phyloP scores from a whole-genome alignment of 495 filamentous ascomycete species.

The Lophiostoma macrostomum region DNA sequence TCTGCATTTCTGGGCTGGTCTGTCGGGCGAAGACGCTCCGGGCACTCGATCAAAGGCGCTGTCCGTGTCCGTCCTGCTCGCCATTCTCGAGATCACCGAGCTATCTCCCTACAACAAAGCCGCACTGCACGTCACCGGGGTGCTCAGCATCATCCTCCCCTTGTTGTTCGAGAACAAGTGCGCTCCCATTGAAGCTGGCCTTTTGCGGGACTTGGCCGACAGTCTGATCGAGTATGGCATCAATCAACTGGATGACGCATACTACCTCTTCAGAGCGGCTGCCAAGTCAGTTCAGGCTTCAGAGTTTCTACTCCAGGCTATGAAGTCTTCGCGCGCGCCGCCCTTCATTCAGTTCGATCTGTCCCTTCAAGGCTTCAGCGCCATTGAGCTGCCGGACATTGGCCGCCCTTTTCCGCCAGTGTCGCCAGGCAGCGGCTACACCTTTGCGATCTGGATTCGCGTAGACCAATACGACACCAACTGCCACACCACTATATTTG shows the following conservation, averaged over 20 bases:
- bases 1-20: conserved; percentile 63
- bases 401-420: conserved; percentile 78
- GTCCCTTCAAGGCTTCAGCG: conserved; percentile 79
- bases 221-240: conserved; percentile 67
- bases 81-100: conserved; percentile 50
- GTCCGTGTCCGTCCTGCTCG: conserved; percentile 59
- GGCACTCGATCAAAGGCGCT: conserved; percentile 43
- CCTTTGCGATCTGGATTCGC: conserved; percentile 80
- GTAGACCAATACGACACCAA: conserved; percentile 80
- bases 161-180: conserved; percentile 55
- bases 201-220: conserved; percentile 59
- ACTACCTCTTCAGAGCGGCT: conserved; percentile 68
- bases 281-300: conserved; percentile 58
- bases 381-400: conserved; percentile 80
- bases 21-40: conserved; percentile 42
- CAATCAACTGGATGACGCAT: conserved; percentile 71
- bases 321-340: conserved; percentile 69
- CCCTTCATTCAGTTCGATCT: conserved; percentile 93
- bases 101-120: conserved; percentile 72
- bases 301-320: conserved; percentile 68
- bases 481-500: conserved; percentile 92
- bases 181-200: conserved; percentile 4
- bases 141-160: conserved; percentile 70
- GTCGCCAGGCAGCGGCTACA: conserved; percentile 73
- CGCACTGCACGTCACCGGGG: conserved; percentile 72